These are phyloP conservation scores for Pseudozyma hubeiensis DNA, from an alignment of 1,284 basidiomycete species.

Conservation along the genomic window DNA sequence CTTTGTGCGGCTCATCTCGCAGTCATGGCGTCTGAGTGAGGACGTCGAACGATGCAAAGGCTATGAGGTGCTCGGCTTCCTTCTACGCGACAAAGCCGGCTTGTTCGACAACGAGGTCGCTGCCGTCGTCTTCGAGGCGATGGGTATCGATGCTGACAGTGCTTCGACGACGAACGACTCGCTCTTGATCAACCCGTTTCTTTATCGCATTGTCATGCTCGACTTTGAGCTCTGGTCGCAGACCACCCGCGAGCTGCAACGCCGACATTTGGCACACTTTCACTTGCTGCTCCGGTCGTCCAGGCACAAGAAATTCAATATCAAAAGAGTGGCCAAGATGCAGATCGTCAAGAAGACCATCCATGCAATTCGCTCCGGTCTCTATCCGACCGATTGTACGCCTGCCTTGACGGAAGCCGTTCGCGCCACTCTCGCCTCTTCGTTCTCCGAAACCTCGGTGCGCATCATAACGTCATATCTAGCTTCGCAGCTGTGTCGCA, in stretches of 20 bases:
- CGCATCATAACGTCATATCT: slow-evolving; percentile 87
- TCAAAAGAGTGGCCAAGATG: slow-evolving; percentile 61
- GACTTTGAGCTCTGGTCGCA: slow-evolving; percentile 91
- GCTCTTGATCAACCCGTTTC: slow-evolving; percentile 79
- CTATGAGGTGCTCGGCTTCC: slow-evolving; percentile 84
- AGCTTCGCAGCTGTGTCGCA: slow-evolving; percentile 80
- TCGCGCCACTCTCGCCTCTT: slow-evolving; percentile 69
- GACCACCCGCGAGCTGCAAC: slow-evolving; percentile 78
- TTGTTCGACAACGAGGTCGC: slow-evolving; percentile 81
- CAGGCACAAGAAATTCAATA: slow-evolving; percentile 70
- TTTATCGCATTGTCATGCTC: slow-evolving; percentile 84
- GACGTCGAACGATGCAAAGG: slow-evolving; percentile 56
- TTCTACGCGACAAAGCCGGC: slow-evolving; percentile 79
- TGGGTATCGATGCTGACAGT: slow-evolving; percentile 76
- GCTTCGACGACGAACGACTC: slow-evolving; percentile 73
- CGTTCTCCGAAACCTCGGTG: slow-evolving; percentile 79
- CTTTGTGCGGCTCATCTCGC: slow-evolving; percentile 79
- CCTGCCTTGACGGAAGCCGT: slow-evolving; percentile 27
- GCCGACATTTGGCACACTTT: slow-evolving; percentile 83
- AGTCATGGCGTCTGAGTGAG: slow-evolving; percentile 78
- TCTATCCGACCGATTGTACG: slow-evolving; percentile 9
- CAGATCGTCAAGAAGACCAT: slow-evolving; percentile 80
- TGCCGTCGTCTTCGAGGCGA: slow-evolving; percentile 82
- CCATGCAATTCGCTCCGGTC: slow-evolving; percentile 74
- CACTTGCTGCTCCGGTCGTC: slow-evolving; percentile 78